Evolutionary conservation across 1,284 basidiomycete species (phyloP).

Genomic region (Veloboletus limbatus): DNA sequence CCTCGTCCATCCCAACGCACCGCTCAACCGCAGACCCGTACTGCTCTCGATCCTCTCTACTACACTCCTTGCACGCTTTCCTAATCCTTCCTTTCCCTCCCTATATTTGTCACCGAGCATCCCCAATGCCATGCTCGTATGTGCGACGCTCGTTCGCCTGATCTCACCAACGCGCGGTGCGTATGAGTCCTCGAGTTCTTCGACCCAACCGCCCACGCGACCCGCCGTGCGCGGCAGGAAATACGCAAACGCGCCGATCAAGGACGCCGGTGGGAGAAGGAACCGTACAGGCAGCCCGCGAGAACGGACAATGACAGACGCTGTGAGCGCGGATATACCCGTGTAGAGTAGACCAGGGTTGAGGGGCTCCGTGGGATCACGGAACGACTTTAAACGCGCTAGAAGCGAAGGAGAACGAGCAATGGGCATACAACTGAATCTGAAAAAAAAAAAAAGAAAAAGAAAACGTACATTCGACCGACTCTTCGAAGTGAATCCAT

Average conservation of each 20-base stretch:
- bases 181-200: constrained; percentile 69
- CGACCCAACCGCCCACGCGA: constrained; percentile 67
- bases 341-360: constrained; percentile 87
- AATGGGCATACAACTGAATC: background rate
- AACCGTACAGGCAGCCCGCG: constrained; percentile 65
- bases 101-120: constrained; percentile 43
- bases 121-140: constrained; percentile 57
- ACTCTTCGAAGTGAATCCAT: constrained; percentile 82
- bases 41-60: constrained; percentile 62
- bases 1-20: constrained; percentile 48
- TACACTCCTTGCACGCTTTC: constrained; percentile 45
- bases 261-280: constrained; percentile 67
- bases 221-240: constrained; percentile 78
- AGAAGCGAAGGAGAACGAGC: background rate
- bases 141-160: constrained; percentile 66
- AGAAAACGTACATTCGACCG: constrained; percentile 71
- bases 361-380: constrained; percentile 76
- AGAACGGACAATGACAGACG: constrained; percentile 81
- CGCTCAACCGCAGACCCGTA: constrained; percentile 71
- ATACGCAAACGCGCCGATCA: constrained; percentile 65
- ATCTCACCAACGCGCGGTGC: constrained; percentile 65
- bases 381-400: constrained; percentile 81
- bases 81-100: constrained; percentile 43
- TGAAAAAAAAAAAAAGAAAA: constrained; percentile 1
- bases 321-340: constrained; percentile 83